Percentiles rank a stretch among this genome's conserved stretches.
Evolutionary conservation across 257 asterid species (phyloP).

Genomic region (Nicotiana attenuata): DNA sequence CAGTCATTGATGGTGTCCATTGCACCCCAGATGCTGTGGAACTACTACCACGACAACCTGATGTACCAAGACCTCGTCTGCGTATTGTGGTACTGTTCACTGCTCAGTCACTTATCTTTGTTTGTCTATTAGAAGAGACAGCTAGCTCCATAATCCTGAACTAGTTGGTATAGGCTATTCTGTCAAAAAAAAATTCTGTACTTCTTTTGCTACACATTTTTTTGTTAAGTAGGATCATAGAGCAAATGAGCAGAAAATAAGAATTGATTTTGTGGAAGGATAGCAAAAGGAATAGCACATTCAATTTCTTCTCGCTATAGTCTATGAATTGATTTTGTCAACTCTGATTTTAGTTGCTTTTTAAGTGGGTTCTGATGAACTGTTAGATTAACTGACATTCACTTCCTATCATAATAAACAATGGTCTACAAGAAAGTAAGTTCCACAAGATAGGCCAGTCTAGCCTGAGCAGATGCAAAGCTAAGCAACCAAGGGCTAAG

Average conservation of each 20-base stretch:
- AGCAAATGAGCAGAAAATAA: background rate
- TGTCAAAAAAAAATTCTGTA: background rate
- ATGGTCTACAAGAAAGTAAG: background rate
- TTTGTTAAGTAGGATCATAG: background rate
- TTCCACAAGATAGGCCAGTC: background rate
- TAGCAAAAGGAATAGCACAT: background rate
- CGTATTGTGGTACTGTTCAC: slow-evolving; percentile 76
- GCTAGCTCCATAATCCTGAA: background rate
- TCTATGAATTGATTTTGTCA: background rate
- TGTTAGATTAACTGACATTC: background rate
- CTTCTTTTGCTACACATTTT: background rate
- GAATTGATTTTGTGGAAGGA: background rate
- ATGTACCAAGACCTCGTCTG: slow-evolving; percentile 64
- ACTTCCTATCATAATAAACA: background rate
- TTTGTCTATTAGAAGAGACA: background rate
- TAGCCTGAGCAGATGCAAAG: background rate
- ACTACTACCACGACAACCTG: slow-evolving; percentile 78
- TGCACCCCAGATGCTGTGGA: slow-evolving; percentile 88
- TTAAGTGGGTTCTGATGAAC: background rate
- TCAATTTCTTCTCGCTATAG: background rate
- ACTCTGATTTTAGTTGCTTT: background rate
- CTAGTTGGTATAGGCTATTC: background rate
- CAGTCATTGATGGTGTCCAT: slow-evolving; percentile 74
- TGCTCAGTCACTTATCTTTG: background rate
- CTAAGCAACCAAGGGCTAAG: too few relatives aligned